Conservation (phyloP, 257 asterid species). For the Nicotiana tomentosiformis region DNA sequence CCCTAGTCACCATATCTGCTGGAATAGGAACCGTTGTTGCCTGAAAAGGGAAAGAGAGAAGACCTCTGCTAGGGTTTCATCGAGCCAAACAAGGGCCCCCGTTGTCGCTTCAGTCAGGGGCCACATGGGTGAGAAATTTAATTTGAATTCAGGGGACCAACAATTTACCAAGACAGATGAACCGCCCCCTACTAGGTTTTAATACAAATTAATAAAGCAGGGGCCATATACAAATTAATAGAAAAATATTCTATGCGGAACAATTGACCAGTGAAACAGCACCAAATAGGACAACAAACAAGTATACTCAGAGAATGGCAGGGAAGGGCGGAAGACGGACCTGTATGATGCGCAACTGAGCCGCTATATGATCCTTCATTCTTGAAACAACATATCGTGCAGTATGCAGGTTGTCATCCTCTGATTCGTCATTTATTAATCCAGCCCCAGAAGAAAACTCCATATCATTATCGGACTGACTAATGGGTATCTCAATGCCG, state of each 20-base stretch:
- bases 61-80: too few relatives aligned
- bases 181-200: too few relatives aligned
- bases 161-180: too few relatives aligned
- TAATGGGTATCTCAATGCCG: conserved; percentile 50
- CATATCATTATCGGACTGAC: conserved; percentile 34
- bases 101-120: too few relatives aligned
- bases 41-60: too few relatives aligned
- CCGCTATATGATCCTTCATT: conserved; percentile 70
- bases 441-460: conserved; percentile 44
- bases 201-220: too few relatives aligned
- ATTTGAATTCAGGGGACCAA: too few relatives aligned
- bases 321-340: conserved; percentile 21
- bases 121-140: too few relatives aligned
- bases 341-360: conserved; percentile 71
- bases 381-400: conserved; percentile 68
- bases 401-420: conserved; percentile 64
- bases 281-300: not conserved
- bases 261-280: not conserved
- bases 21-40: too few relatives aligned
- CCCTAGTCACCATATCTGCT: too few relatives aligned
- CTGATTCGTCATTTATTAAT: conserved; percentile 31
- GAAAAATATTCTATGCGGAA: not conserved
- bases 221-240: too few relatives aligned
- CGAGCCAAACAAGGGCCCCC: too few relatives aligned
- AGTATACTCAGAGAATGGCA: not conserved